phyloP scores from a whole-genome alignment of 371 early-diverging fungal genomes.

The Mortierella sp. region DNA sequence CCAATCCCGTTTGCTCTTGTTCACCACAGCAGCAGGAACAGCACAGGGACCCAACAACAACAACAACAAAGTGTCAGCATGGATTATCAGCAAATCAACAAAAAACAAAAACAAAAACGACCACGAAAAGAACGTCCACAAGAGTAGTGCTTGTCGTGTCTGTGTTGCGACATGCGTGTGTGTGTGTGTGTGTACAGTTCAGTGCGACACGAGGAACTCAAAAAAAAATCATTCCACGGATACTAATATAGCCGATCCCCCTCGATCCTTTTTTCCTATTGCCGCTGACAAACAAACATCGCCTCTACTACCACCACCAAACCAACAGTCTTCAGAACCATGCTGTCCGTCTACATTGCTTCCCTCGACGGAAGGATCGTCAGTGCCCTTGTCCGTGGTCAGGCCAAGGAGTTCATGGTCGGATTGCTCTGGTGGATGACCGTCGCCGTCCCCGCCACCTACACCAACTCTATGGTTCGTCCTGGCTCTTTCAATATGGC shows the following conservation, averaged over 20 bases:
- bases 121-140: not conserved
- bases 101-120: too few relatives aligned
- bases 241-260: slow-evolving; percentile 17
- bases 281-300: slow-evolving; percentile 12
- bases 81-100: not conserved
- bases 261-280: slow-evolving; percentile 9
- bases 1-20: not conserved
- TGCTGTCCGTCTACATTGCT: slow-evolving; percentile 90
- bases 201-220: not conserved
- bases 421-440: slow-evolving; percentile 93
- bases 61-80: not conserved
- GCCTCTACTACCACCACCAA: slow-evolving; percentile 4
- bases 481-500: not conserved
- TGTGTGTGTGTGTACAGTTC: not conserved
- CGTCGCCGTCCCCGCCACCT: slow-evolving; percentile 95
- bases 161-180: not conserved
- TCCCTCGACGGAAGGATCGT: slow-evolving; percentile 95
- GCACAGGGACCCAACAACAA: not conserved
- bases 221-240: slow-evolving; percentile 12
- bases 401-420: slow-evolving; percentile 81
- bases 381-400: slow-evolving; percentile 86
- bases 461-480: slow-evolving; percentile 94
- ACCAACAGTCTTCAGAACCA: slow-evolving; percentile 81
- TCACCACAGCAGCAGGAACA: not conserved
- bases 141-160: not conserved